Conservation (phyloP, 2,329 filamentous ascomycete species). For the Graphiopsis chlorocephala region DNA sequence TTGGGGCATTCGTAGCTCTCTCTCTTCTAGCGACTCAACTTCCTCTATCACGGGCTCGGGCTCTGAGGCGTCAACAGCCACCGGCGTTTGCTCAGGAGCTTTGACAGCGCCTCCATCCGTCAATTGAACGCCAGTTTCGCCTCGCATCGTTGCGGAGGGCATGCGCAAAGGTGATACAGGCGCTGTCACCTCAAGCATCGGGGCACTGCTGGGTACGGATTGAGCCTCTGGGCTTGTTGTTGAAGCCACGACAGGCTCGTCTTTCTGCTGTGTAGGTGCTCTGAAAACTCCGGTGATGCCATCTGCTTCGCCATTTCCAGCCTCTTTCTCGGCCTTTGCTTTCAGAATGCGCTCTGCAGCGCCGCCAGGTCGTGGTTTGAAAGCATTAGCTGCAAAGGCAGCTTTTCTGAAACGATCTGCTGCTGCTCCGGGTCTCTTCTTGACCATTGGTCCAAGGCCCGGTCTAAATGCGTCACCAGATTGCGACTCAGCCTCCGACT, state of each 20-base stretch:
- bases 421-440: conserved; percentile 63
- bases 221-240: not conserved
- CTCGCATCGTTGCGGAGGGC: conserved; percentile 9
- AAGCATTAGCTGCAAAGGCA: conserved; percentile 67
- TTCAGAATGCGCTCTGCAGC: conserved; percentile 70
- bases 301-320: conserved; percentile 63
- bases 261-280: conserved; percentile 55
- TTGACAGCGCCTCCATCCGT: conserved; percentile 23
- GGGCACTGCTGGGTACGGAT: conserved; percentile 17
- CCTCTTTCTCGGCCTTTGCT: conserved; percentile 54
- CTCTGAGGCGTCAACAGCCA: conserved; percentile 2
- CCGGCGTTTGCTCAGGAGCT: conserved; percentile 23
- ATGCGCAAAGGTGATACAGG: conserved; percentile 23
- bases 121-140: conserved; percentile 23
- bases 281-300: conserved; percentile 87
- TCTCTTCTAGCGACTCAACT: conserved; percentile 24
- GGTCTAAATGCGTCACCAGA: conserved; percentile 61
- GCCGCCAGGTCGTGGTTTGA: conserved; percentile 85
- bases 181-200: conserved; percentile 28
- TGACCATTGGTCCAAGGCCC: conserved; percentile 87
- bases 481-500: conserved; percentile 18
- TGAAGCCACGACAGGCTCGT: conserved; percentile 18
- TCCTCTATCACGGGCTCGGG: conserved; percentile 15
- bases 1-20: conserved; percentile 26
- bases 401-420: conserved; percentile 76